A percentile compares a stretch with the other conserved stretches of the same genome.
Conservation (phyloP, 306 rosid species). For the Herpetospermum pedunculosum region DNA sequence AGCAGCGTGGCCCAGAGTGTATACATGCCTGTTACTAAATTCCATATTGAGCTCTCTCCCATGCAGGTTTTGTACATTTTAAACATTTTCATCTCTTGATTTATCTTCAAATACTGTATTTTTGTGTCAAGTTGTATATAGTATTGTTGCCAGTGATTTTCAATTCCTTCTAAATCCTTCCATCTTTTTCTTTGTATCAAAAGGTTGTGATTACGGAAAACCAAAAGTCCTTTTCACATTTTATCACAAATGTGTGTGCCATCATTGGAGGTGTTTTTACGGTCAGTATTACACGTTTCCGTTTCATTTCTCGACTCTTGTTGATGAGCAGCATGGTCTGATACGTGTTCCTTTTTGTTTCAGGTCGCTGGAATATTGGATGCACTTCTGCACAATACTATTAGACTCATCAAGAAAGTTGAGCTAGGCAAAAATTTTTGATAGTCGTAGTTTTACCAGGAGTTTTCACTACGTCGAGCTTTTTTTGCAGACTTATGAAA, state of each 20-base stretch:
- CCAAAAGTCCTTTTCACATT: constrained; percentile 79
- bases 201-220: constrained; percentile 81
- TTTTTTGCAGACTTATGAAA: neutral
- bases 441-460: constrained; percentile 14
- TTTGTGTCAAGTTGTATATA: neutral
- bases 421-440: constrained; percentile 85
- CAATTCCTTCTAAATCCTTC: constrained; percentile 1
- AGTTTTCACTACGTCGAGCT: neutral
- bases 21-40: constrained; percentile 66
- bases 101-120: neutral
- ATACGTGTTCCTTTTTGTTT: constrained; percentile 18
- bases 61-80: constrained; percentile 56
- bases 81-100: neutral
- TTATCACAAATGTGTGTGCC: constrained; percentile 84
- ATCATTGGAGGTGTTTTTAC: constrained; percentile 97
- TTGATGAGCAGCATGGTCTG: neutral
- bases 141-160: neutral
- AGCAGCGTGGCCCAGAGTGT: constrained; percentile 65
- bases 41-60: constrained; percentile 95
- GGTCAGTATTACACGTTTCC: constrained; percentile 38
- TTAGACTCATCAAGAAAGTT: constrained; percentile 61
- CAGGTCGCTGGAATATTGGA: constrained; percentile 98
- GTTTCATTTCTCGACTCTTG: neutral
- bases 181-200: constrained; percentile 2
- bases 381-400: constrained; percentile 68